A percentile compares a stretch with the other conserved stretches of the same genome.
Evolutionary conservation across 2,329 filamentous ascomycete genomes (phyloP).

Genomic region (Scorias spongiosa): DNA sequence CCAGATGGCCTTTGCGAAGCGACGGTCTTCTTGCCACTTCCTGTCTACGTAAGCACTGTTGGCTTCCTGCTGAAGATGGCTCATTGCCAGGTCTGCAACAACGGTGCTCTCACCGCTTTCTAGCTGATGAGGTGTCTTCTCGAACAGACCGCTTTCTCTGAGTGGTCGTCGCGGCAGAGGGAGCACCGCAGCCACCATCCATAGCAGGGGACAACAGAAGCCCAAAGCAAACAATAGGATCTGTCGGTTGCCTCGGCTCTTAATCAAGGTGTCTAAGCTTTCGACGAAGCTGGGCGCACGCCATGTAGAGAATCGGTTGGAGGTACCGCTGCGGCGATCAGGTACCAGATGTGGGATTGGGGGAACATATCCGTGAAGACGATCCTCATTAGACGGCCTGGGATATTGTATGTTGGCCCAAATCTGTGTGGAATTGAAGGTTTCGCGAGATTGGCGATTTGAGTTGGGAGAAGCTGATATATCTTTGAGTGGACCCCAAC

Average conservation of each 20-base stretch:
- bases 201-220: conserved; percentile 21
- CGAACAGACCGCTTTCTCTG: conserved; percentile 1
- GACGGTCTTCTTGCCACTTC: conserved; percentile 18
- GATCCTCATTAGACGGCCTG: conserved; percentile 18
- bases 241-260: conserved; percentile 19
- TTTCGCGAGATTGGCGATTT: conserved; percentile 8
- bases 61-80: conserved; percentile 13
- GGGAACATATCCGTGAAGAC: conserved; percentile 11
- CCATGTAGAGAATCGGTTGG: conserved; percentile 16
- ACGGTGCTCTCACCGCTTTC: conserved; percentile 13
- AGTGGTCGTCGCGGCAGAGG: conserved; percentile 17
- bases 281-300: conserved; percentile 21
- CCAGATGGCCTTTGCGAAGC: conserved; percentile 21
- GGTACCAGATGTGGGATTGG: conserved; percentile 16
- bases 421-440: conserved; percentile 17
- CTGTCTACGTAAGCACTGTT: conserved; percentile 11
- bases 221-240: conserved; percentile 21
- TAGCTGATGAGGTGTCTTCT: not conserved
- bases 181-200: conserved; percentile 21
- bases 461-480: not conserved
- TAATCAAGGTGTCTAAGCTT: conserved; percentile 17
- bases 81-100: conserved; percentile 8
- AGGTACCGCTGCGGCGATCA: conserved; percentile 7
- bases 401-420: conserved; percentile 19
- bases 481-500: conserved; percentile 16